Evolutionary conservation across 129 eudicot genomes (phyloP), one percentile per base, ranked within the genome.

Genomic region (Solidago caesia): DNA sequence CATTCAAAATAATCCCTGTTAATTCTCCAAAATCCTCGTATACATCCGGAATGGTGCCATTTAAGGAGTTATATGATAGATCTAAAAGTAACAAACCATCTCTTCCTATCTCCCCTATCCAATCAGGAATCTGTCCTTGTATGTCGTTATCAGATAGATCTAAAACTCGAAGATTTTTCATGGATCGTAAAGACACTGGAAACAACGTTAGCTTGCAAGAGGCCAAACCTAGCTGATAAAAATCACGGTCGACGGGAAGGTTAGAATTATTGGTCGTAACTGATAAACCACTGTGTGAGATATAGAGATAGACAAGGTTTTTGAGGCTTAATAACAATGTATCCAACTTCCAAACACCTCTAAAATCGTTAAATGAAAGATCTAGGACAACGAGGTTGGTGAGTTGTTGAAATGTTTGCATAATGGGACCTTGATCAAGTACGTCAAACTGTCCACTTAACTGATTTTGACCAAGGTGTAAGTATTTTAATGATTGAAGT

Each of bases 391-490:
- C 10, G 46, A 64, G 29, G 16, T 57, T 21, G 11, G 33, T 12
- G 7, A 63, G 56, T 5, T 73, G 10, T 6, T 1, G 56, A 78
- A 70, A 52, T 25, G 79, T 70, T 41, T 41, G 59, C 11, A 45
- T 25, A 13, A 42, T 1, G 10, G 12, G 39, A n/a, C 10, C 25
- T 39, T 41, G 42, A 66, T 69, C 72, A 51, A 75, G 7, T 33
- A 33, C 39, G 39, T 33, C 39, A 33, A 33, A 33, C 9, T 0
- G 7, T 6, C 81, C 83, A 5, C 12, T 12, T 8, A 81, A 73
- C 9, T 70, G 45, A 69, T 81, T 80, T 0, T 0, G 0, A 4
- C 6, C 2, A 3, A 75, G 75, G 25, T 4, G 4, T 74, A 85
- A 46, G 4, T 0, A 0, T 1, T 29, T 71, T 6, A 85, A 75